Base-by-base conservation (phyloP, 148 eudicot species). In the Rheum nobile region DNA sequence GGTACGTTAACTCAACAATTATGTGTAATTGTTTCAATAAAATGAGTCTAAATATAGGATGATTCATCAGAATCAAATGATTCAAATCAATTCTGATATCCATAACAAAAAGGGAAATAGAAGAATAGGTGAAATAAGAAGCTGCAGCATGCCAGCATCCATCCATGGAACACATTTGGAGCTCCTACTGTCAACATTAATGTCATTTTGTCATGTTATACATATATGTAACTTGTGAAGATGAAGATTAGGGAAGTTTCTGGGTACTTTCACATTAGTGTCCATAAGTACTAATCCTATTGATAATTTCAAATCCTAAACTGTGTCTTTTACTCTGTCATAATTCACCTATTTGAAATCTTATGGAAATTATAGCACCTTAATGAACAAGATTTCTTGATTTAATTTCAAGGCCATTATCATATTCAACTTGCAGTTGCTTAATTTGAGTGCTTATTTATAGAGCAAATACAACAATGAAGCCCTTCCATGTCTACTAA, bases 111-210 rank as follows among this genome's bases (percentile, higher is more conserved):
- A n/a, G 24, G 22, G 50, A 19, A 21, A 54, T 22, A 24, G 8
- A 12, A 54, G 63, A 54, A 24, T 22, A 54, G 28, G 11, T 54
- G 12, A 24, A 54, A 54, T 21, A 65, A 22, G 70, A 65, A 65
- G 11, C 22, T 65, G 70, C 70, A 65, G 70, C 38, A 63, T 29
- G 21, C 68, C 70, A 65, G 70, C 38, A 63, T 29, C 38, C 68
- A 32, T 65, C 70, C 70, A 65, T 32, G 38, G 67, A 65, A 34
- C 39, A 34, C 1, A 14, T 65, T 2, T 31, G 39, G 70, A 65
- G 70, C 70, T 32, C 70, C 19, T 29, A 59, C 67, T 65, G 38
- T 65, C 70, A 17, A 31, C 2, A 65, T 65, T 24, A 65, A 65
- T 26, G 19, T 65, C 39, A 34, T 17, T 61, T 28, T 61, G 37